Percentiles rank a stretch among this genome's conserved stretches.
Evolutionary conservation across 2,329 filamentous ascomycete genomes (phyloP).

Genomic region (Pseudogymnoascus sp.): DNA sequence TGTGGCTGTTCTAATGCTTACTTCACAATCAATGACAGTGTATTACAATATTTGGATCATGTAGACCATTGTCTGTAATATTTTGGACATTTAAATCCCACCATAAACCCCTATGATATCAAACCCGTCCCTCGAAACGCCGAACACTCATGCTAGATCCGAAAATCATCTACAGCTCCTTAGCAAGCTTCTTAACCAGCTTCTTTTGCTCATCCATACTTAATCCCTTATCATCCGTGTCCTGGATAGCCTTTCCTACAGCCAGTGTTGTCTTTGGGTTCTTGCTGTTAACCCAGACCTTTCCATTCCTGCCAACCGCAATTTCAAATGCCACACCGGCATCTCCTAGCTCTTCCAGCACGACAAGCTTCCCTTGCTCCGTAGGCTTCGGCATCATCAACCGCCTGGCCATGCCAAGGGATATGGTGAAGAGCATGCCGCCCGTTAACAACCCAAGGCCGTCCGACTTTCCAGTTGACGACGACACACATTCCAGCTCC

Average conservation of each 20-base stretch:
- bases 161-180: constrained; percentile 21
- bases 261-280: constrained; percentile 63
- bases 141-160: background rate
- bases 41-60: background rate
- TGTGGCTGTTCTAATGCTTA: background rate
- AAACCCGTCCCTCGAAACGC: background rate
- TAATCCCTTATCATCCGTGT: constrained; percentile 64
- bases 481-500: constrained; percentile 83
- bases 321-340: constrained; percentile 85
- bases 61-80: background rate
- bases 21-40: background rate
- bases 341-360: constrained; percentile 69
- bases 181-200: constrained; percentile 58
- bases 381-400: constrained; percentile 57
- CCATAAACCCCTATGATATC: background rate
- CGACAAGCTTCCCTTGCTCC: constrained; percentile 55
- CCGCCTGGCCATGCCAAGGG: constrained; percentile 71
- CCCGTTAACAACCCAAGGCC: constrained; percentile 75
- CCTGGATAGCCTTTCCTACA: constrained; percentile 69
- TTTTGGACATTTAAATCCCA: background rate
- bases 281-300: constrained; percentile 82
- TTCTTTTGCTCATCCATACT: constrained; percentile 61
- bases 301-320: constrained; percentile 85
- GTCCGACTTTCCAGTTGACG: constrained; percentile 78
- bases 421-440: constrained; percentile 80